phyloP scores from a whole-genome alignment of 371 early-diverging fungal genomes.

The Pancytospora philotis region DNA sequence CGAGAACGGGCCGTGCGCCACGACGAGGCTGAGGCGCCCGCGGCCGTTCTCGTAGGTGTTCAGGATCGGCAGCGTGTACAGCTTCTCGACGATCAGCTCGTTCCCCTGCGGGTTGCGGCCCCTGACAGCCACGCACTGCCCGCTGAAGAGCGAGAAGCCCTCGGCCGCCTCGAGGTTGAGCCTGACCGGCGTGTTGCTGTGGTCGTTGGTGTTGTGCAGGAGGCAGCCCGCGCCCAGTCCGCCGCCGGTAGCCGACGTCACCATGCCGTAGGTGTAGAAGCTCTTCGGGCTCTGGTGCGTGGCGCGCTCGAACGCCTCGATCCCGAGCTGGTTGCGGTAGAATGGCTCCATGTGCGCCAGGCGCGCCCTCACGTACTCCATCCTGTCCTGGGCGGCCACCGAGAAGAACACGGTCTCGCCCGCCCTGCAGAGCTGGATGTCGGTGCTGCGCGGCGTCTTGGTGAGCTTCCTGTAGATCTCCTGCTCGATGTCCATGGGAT shows the following conservation, averaged over 20 bases:
- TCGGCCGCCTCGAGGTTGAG: constrained; percentile 32
- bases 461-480: neutral
- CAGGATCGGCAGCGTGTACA: constrained; percentile 30
- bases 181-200: constrained; percentile 27
- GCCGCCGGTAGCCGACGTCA: constrained; percentile 15
- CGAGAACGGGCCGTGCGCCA: constrained; percentile 26
- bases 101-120: constrained; percentile 38
- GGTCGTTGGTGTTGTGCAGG: constrained; percentile 22
- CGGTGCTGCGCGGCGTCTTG: neutral
- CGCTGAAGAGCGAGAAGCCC: constrained; percentile 43
- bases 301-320: constrained; percentile 27
- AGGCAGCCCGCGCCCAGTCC: constrained; percentile 6
- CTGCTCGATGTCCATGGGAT: neutral
- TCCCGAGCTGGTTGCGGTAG: constrained; percentile 31
- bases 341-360: constrained; percentile 14
- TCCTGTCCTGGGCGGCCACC: constrained; percentile 27
- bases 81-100: constrained; percentile 36
- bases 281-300: constrained; percentile 8
- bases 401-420: constrained; percentile 25
- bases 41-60: constrained; percentile 4
- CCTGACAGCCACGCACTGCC: constrained; percentile 44
- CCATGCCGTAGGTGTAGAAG: constrained; percentile 37
- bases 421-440: neutral
- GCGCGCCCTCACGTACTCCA: constrained; percentile 26
- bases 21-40: neutral